Evolutionary conservation across 768 basidiomycete species (phyloP).

Genomic region (Leccinum longicurvipes): DNA sequence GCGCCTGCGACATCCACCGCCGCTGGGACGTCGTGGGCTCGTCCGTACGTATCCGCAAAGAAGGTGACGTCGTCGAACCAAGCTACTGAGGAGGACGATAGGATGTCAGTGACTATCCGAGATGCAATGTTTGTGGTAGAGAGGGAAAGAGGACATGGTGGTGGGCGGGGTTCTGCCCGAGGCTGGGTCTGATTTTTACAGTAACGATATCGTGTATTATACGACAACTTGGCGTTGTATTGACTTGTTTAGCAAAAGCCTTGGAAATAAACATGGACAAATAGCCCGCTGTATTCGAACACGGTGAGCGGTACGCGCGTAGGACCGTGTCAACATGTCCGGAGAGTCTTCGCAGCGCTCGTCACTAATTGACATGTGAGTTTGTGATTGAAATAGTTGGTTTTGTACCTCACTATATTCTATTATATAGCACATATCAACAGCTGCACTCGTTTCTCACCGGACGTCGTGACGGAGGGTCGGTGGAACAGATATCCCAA

Average conservation of each 20-base stretch:
- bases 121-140: conserved; percentile 88
- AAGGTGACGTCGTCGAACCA: conserved; percentile 38
- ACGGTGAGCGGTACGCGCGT: not conserved
- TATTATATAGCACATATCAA: conserved; percentile 52
- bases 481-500: conserved; percentile 55
- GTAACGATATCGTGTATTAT: not conserved
- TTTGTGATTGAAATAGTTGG: not conserved
- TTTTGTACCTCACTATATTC: conserved; percentile 1
- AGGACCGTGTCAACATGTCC: conserved; percentile 32
- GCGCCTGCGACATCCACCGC: conserved; percentile 28
- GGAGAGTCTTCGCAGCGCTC: conserved; percentile 57
- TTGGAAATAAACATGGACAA: conserved; percentile 23
- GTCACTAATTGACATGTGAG: conserved; percentile 66
- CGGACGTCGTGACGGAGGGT: conserved; percentile 56
- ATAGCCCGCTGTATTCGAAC: conserved; percentile 15
- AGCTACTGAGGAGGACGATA: conserved; percentile 52
- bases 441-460: conserved; percentile 59
- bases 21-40: conserved; percentile 47
- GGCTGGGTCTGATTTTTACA: conserved; percentile 50
- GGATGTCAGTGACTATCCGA: conserved; percentile 61
- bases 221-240: conserved; percentile 9
- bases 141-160: conserved; percentile 80
- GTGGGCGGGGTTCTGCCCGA: conserved; percentile 70
- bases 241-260: conserved; percentile 20
- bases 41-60: conserved; percentile 59